phyloP scores from a whole-genome alignment of 441 rosid species.

The Gossypium gossypioides region DNA sequence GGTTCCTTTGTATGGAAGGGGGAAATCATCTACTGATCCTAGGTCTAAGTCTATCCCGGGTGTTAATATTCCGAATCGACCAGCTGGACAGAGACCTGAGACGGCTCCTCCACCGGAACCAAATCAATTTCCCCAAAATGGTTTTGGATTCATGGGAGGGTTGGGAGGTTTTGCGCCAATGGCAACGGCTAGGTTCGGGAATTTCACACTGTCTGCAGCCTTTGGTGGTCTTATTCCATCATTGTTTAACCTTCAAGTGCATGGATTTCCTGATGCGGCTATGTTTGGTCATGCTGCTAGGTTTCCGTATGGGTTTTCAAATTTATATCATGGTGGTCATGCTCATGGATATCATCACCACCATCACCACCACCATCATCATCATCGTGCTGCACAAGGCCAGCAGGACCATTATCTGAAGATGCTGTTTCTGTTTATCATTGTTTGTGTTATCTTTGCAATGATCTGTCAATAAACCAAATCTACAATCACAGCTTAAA shows the following conservation, averaged over 20 bases:
- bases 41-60: conserved; percentile 67
- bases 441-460: conserved; percentile 43
- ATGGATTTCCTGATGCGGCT: conserved; percentile 68
- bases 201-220: conserved; percentile 65
- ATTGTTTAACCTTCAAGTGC: conserved; percentile 67
- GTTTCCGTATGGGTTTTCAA: conserved; percentile 56
- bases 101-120: conserved; percentile 69
- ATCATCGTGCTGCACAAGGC: conserved; percentile 52
- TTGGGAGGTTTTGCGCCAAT: conserved; percentile 61
- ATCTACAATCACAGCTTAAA: conserved; percentile 11
- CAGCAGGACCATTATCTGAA: conserved; percentile 71
- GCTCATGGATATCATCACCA: conserved; percentile 42
- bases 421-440: conserved; percentile 47
- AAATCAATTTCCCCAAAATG: conserved; percentile 52
- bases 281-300: conserved; percentile 66
- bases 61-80: conserved; percentile 62
- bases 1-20: conserved; percentile 88
- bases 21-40: conserved; percentile 65
- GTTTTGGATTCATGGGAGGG: conserved; percentile 60
- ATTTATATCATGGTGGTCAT: conserved; percentile 63
- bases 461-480: conserved; percentile 42
- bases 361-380: background rate
- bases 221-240: conserved; percentile 88
- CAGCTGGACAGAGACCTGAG: conserved; percentile 77
- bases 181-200: conserved; percentile 66